Conservation (phyloP, 805 yeast genomes). For the Wickerhamiella bombiphila region DNA sequence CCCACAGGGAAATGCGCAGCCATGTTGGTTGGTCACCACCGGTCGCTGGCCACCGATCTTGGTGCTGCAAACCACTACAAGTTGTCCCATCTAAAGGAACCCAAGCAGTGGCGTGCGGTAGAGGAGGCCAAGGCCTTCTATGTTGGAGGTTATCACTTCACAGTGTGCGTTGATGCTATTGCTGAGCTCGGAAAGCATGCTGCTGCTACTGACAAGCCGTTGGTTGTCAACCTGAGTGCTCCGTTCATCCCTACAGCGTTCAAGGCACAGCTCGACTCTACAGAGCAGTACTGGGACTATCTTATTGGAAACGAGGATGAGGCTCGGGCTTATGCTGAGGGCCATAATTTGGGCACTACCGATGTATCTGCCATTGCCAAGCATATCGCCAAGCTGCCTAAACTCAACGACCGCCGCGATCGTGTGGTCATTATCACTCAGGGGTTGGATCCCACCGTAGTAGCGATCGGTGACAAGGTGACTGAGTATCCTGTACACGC, state of each 20-base stretch:
- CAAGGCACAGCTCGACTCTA: conserved; percentile 73
- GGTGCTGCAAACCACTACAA: conserved; percentile 98
- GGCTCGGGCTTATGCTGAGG: conserved; percentile 84
- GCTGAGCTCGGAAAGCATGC: conserved; percentile 84
- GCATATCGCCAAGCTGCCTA: conserved; percentile 63
- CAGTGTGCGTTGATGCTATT: conserved; percentile 94
- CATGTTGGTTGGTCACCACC: conserved; percentile 68
- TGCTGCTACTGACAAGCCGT: conserved; percentile 60
- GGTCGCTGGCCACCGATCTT: conserved; percentile 90
- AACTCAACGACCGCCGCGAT: conserved; percentile 47
- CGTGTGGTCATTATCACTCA: conserved; percentile 92
- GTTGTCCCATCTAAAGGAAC: conserved; percentile 69
- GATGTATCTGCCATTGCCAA: conserved; percentile 70
- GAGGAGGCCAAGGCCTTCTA: conserved; percentile 70
- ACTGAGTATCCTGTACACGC: conserved; percentile 49
- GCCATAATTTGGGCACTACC: conserved; percentile 50
- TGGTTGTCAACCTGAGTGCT: conserved; percentile 80
- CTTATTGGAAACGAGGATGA: conserved; percentile 94
- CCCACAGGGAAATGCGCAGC: conserved; percentile 99
- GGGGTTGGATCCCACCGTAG: conserved; percentile 81
- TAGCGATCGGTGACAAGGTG: conserved; percentile 41
- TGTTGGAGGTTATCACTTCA: conserved; percentile 98
- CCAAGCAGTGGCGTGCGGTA: conserved; percentile 80
- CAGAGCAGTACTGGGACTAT: conserved; percentile 76
- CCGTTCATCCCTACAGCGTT: conserved; percentile 94